phyloP scores from a whole-genome alignment of 306 rosid genomes.

The Sicyos baderoa region DNA sequence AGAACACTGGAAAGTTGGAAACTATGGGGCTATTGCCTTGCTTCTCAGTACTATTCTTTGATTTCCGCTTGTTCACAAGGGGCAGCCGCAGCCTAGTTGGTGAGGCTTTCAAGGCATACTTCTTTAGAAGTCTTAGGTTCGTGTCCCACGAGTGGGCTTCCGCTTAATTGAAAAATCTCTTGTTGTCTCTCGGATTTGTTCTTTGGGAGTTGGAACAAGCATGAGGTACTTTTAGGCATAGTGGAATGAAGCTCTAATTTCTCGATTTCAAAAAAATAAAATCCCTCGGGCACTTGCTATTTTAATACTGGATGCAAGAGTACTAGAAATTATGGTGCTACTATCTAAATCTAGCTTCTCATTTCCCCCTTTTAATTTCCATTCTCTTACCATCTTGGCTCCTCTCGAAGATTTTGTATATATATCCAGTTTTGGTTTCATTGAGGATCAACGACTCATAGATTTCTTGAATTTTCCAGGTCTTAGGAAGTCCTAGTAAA shows the following conservation, averaged over 20 bases:
- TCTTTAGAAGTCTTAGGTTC: no score
- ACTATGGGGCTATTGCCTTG: background rate
- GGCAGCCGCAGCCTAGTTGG: no score
- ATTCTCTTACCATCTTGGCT: background rate
- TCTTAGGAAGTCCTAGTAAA: constrained; percentile 36
- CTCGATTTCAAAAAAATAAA: no score
- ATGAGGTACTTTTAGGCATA: no score
- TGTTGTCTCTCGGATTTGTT: no score
- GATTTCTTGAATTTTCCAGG: constrained; percentile 30
- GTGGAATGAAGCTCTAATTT: no score
- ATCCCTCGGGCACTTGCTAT: background rate
- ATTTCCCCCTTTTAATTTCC: background rate
- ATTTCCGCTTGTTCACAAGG: background rate
- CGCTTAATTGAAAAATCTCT: no score
- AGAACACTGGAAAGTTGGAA: background rate
- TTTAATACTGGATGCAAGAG: background rate
- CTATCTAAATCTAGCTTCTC: background rate
- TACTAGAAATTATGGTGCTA: background rate
- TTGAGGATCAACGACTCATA: background rate
- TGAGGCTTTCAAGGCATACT: no score
- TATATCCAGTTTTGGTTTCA: constrained; percentile 4
- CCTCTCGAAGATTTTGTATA: background rate
- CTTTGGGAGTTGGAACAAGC: no score
- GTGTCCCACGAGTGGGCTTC: no score
- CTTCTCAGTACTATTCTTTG: background rate